A percentile compares a stretch with the other conserved stretches of the same genome.
Conservation (phyloP, 805 yeast genomes). For the Zygotorulaspora chibaensis region DNA sequence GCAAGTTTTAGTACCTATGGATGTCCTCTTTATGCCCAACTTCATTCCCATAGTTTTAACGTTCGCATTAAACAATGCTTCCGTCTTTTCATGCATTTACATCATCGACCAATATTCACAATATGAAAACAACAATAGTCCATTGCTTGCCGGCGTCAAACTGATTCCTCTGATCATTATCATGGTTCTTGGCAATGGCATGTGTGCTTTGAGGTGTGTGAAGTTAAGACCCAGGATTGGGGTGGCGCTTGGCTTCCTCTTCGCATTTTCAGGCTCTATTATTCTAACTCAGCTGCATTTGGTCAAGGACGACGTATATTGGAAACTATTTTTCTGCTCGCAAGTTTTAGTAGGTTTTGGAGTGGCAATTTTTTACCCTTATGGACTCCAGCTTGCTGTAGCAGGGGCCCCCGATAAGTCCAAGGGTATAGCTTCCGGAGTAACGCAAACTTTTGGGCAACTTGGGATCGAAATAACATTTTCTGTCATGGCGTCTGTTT, state of each 20-base stretch:
- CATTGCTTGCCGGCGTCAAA: constrained; percentile 38
- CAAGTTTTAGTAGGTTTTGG: constrained; percentile 27
- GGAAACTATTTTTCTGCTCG: constrained; percentile 32
- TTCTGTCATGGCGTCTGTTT: constrained; percentile 14
- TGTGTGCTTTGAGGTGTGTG: constrained; percentile 22
- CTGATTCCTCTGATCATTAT: constrained; percentile 36
- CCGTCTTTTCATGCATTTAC: constrained; percentile 21
- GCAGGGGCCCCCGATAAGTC: constrained; percentile 36
- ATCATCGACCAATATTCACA: constrained; percentile 28
- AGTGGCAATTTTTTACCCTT: constrained; percentile 34
- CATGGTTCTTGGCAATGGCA: constrained; percentile 26
- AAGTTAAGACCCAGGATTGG: constrained; percentile 24
- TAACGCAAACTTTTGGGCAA: constrained; percentile 37
- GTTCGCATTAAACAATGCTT: constrained; percentile 20
- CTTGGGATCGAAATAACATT: constrained; percentile 26
- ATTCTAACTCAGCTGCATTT: constrained; percentile 25
- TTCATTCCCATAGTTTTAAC: constrained; percentile 23
- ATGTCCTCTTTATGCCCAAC: constrained; percentile 27
- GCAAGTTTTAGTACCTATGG: constrained; percentile 28
- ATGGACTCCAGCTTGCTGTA: constrained; percentile 33
- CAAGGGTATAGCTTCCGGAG: constrained; percentile 40
- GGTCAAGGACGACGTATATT: constrained; percentile 19
- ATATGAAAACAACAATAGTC: constrained; percentile 27
- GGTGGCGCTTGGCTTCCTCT: constrained; percentile 13
- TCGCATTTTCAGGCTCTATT: constrained; percentile 19